Percentiles rank a stretch among this genome's conserved stretches.
phyloP scores from a whole-genome alignment of 768 basidiomycete species.

The Hortiboletus campestris region DNA sequence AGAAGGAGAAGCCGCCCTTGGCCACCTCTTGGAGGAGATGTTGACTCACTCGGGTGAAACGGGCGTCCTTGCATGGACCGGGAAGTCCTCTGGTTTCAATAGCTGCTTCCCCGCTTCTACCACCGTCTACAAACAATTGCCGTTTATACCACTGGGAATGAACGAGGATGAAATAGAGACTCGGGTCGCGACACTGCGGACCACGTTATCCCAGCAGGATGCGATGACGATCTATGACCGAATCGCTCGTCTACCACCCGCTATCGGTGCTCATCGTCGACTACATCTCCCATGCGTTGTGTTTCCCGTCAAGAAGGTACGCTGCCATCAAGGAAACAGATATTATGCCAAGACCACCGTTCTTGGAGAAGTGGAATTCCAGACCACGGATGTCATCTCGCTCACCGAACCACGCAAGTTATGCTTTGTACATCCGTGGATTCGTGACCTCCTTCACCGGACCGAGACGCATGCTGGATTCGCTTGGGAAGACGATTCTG shows the following conservation, averaged over 20 bases:
- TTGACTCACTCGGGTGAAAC: slow-evolving; percentile 6
- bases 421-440: slow-evolving; percentile 13
- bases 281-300: slow-evolving; percentile 9
- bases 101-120: slow-evolving; percentile 6
- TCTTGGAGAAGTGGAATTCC: slow-evolving; percentile 8
- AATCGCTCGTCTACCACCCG: slow-evolving; percentile 4
- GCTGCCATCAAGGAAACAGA: neutral
- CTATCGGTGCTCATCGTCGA: slow-evolving; percentile 7
- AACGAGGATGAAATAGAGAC: neutral
- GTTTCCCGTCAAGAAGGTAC: slow-evolving; percentile 9
- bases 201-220: neutral
- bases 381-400: slow-evolving; percentile 1
- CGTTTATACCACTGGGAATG: neutral
- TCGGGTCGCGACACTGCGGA: neutral
- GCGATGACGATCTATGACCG: slow-evolving; percentile 2
- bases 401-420: slow-evolving; percentile 4
- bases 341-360: slow-evolving; percentile 7
- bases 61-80: slow-evolving; percentile 3
- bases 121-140: neutral
- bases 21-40: slow-evolving; percentile 6
- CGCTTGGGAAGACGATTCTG: slow-evolving; percentile 8
- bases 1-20: slow-evolving; percentile 9
- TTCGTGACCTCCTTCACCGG: neutral
- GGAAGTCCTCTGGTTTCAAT: slow-evolving; percentile 4
- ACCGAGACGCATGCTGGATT: neutral